These are phyloP conservation scores for Pneumocystis sp. DNA, from an alignment of 1,139 yeast genomes.

Conservation along the genomic window DNA sequence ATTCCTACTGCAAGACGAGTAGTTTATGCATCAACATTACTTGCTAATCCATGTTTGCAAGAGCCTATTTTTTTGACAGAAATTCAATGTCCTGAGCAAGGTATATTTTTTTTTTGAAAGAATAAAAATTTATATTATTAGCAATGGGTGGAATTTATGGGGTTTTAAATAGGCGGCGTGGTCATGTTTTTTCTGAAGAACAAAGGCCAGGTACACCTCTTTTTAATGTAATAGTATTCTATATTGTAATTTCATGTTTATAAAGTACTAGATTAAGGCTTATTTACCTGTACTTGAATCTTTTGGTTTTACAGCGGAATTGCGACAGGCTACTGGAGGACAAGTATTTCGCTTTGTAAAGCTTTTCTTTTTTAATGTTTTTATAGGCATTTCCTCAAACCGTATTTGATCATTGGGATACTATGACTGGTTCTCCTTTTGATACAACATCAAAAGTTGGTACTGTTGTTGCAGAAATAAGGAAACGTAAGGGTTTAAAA, in stretches of 20 bases:
- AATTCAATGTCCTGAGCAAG: slow-evolving; percentile 98
- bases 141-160: slow-evolving; percentile 92
- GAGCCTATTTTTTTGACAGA: slow-evolving; percentile 99
- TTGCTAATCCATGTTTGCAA: slow-evolving; percentile 98
- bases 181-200: slow-evolving; percentile 97
- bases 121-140: not conserved
- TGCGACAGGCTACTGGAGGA: slow-evolving; percentile 99
- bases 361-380: not conserved
- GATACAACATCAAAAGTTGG: slow-evolving; percentile 93
- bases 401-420: slow-evolving; percentile 98
- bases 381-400: slow-evolving; percentile 89
- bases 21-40: slow-evolving; percentile 93
- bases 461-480: slow-evolving; percentile 72
- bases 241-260: not conserved
- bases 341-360: slow-evolving; percentile 30
- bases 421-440: slow-evolving; percentile 80
- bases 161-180: slow-evolving; percentile 98
- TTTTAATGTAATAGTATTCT: slow-evolving; percentile 39
- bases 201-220: slow-evolving; percentile 99
- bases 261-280: slow-evolving; percentile 52
- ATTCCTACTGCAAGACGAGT: slow-evolving; percentile 99
- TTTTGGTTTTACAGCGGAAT: slow-evolving; percentile 98
- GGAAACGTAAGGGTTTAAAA: slow-evolving; percentile 97
- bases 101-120: slow-evolving; percentile 27
- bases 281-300: slow-evolving; percentile 99